These are phyloP conservation scores for Paratrypanosoma confusum DNA, from an alignment of 208 protist species.

Conservation along the genomic window DNA sequence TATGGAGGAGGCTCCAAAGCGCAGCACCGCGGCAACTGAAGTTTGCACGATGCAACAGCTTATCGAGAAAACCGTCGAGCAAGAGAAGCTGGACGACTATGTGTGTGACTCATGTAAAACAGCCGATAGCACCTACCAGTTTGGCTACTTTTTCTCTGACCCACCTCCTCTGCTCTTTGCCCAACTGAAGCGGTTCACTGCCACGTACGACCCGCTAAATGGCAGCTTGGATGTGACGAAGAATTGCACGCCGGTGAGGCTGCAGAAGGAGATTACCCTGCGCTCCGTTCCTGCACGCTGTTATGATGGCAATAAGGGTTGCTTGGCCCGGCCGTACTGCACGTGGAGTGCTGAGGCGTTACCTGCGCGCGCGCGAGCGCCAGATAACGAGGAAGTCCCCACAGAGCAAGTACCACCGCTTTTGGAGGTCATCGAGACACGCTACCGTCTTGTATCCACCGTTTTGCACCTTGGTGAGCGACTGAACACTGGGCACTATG, in stretches of 20 bases:
- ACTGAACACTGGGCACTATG: conserved; percentile 54
- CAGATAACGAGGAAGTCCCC: too few species aligned
- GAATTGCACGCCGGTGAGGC: conserved; percentile 15
- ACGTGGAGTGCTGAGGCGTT: too few species aligned
- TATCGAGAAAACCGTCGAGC: conserved; percentile 26
- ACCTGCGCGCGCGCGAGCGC: too few species aligned
- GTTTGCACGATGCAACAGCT: too few species aligned
- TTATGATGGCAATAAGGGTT: too few species aligned
- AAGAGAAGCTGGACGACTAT: conserved; percentile 43
- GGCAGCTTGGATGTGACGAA: conserved; percentile 18
- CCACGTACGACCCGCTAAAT: conserved; percentile 2
- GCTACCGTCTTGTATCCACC: conserved; percentile 29
- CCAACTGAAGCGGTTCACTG: conserved; percentile 68
- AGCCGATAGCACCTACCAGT: conserved; percentile 29
- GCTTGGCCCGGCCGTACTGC: too few species aligned
- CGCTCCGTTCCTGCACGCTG: conserved; percentile 8
- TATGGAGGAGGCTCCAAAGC: neutral
- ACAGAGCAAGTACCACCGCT: too few species aligned
- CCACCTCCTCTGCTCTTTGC: conserved; percentile 42
- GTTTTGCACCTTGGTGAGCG: conserved; percentile 41
- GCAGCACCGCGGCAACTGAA: neutral
- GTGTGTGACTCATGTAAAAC: conserved; percentile 47
- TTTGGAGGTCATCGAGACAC: conserved; percentile 15
- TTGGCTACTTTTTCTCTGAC: conserved; percentile 43
- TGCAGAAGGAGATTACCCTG: conserved; percentile 17